phyloP scores from a whole-genome alignment of 2,329 filamentous ascomycete species.

The Neopestalotiopsis rosae region DNA sequence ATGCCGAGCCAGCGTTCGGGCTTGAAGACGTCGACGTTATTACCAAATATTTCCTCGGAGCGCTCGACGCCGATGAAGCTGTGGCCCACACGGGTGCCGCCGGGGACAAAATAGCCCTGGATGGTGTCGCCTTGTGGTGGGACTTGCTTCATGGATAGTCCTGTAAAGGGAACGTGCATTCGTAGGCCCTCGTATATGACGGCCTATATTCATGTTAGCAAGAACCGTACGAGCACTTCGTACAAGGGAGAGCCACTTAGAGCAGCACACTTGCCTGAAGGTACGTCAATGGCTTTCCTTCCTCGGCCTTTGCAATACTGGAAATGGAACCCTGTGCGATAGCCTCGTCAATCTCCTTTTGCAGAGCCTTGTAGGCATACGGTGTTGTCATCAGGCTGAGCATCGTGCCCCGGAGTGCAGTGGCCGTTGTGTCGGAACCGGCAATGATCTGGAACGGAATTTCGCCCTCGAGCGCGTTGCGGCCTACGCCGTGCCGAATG shows the following conservation, averaged over 20 bases:
- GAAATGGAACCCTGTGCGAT: slow-evolving; percentile 33
- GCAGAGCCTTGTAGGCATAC: slow-evolving; percentile 46
- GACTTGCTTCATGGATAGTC: slow-evolving; percentile 17
- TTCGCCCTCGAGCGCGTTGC: slow-evolving; percentile 47
- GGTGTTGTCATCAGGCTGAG: slow-evolving; percentile 54
- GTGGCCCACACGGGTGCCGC: slow-evolving; percentile 16
- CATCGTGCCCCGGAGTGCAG: slow-evolving; percentile 52
- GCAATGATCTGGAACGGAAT: slow-evolving; percentile 33
- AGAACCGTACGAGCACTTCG: background rate
- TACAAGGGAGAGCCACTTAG: background rate
- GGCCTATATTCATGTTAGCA: slow-evolving; percentile 4
- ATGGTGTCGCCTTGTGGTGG: slow-evolving; percentile 20
- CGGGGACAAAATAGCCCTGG: slow-evolving; percentile 18
- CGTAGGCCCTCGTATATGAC: slow-evolving; percentile 23
- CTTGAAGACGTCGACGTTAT: slow-evolving; percentile 20
- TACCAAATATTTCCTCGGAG: slow-evolving; percentile 17
- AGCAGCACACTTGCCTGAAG: slow-evolving; percentile 25
- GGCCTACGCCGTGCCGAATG: slow-evolving; percentile 46
- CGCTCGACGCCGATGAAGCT: slow-evolving; percentile 18
- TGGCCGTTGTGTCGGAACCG: slow-evolving; percentile 57
- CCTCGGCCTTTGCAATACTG: slow-evolving; percentile 34
- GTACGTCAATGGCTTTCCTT: slow-evolving; percentile 35
- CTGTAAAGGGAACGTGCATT: slow-evolving; percentile 19
- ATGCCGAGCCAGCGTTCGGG: slow-evolving; percentile 20
- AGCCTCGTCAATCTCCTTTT: slow-evolving; percentile 49